phyloP scores from a whole-genome alignment of 768 basidiomycete species.

The Lactarius hengduanensis region DNA sequence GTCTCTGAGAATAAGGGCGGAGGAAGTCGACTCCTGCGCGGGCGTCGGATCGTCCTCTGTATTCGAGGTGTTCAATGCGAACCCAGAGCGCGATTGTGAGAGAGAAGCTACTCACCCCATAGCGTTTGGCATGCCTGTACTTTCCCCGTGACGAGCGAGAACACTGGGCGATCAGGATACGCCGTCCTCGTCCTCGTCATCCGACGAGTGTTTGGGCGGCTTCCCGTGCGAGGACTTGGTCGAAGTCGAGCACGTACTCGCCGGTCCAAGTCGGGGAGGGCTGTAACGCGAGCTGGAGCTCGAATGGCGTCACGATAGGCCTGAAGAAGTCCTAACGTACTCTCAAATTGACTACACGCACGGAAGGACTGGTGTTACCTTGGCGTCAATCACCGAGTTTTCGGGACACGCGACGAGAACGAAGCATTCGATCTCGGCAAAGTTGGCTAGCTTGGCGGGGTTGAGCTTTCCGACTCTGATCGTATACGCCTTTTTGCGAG shows the following conservation, averaged over 20 bases:
- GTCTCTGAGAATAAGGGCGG: slow-evolving; percentile 59
- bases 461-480: slow-evolving; percentile 94
- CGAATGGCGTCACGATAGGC: slow-evolving; percentile 93
- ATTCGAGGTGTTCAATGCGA: not conserved
- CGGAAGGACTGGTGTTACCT: slow-evolving; percentile 40
- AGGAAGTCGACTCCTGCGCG: slow-evolving; percentile 32
- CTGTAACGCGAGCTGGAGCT: slow-evolving; percentile 78
- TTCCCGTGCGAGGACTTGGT: slow-evolving; percentile 48
- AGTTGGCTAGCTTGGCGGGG: slow-evolving; percentile 93
- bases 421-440: slow-evolving; percentile 94
- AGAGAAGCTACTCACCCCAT: slow-evolving; percentile 41
- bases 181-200: slow-evolving; percentile 40
- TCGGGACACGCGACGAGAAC: slow-evolving; percentile 94
- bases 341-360: not conserved
- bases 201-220: slow-evolving; percentile 27
- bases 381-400: slow-evolving; percentile 77
- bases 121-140: slow-evolving; percentile 76
- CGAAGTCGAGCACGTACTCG: slow-evolving; percentile 77
- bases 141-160: slow-evolving; percentile 85
- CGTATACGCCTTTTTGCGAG: slow-evolving; percentile 90
- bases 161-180: slow-evolving; percentile 75
- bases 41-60: slow-evolving; percentile 23
- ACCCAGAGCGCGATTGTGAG: not conserved
- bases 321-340: slow-evolving; percentile 74
- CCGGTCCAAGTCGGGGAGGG: slow-evolving; percentile 71